These are phyloP conservation scores for Solanum tarijense DNA, from an alignment of 257 asterid genomes.

Conservation along the genomic window DNA sequence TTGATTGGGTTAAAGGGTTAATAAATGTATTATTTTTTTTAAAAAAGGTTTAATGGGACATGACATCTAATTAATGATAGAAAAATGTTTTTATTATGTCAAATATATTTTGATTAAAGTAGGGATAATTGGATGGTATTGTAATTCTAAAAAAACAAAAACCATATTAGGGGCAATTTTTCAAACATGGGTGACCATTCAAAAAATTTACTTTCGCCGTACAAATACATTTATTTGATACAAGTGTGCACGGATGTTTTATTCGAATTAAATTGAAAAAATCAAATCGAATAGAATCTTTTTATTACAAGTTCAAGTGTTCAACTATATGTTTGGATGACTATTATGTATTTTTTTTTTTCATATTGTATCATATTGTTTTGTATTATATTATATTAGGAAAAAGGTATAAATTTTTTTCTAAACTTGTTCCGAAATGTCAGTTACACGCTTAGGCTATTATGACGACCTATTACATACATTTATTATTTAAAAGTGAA, in stretches of 20 bases:
- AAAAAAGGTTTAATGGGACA: background rate
- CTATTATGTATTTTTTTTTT: background rate
- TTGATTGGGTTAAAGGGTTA: background rate
- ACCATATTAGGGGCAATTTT: background rate
- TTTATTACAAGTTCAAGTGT: background rate
- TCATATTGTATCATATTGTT: no score
- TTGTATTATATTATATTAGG: background rate
- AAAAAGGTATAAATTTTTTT: fast-evolving
- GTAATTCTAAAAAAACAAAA: no score
- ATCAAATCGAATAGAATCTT: background rate
- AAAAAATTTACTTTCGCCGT: background rate
- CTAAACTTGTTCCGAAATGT: fast-evolving
- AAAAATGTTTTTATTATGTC: no score
- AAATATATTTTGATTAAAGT: no score
- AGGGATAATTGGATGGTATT: background rate
- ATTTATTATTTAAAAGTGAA: no score
- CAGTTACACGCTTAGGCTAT: no score
- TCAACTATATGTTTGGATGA: no score
- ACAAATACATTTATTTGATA: background rate
- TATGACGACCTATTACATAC: background rate
- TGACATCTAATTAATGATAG: background rate
- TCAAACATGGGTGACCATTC: background rate
- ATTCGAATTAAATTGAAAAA: background rate
- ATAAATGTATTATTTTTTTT: background rate
- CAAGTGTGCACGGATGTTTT: background rate